Base-by-base conservation (phyloP, 306 rosid species). In the Quillaja saponaria region DNA sequence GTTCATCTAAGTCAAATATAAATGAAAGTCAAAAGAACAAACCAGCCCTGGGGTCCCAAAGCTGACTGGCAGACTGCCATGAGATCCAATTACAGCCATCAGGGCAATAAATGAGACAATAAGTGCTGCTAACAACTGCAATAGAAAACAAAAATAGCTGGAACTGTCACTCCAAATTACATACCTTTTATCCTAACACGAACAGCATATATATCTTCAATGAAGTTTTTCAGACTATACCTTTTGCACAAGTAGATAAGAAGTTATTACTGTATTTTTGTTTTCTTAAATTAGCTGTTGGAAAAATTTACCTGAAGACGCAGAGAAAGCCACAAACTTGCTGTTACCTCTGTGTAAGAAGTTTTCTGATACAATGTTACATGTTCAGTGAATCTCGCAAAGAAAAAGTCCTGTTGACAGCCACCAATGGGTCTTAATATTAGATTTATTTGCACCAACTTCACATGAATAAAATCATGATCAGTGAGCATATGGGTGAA, bases 271-370 rank as follows among this genome's bases (percentile, higher is more conserved):
- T 28, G 28, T 15, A 61, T 17, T 65, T 49, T 58, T 28, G 21
- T 34, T 53, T n/a, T n/a, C 21, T 59, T 73, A 38, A 18, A 10
- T 20, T 34, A 17, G 63, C 19, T 28, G 48, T 13, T 42, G 65
- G 65, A 63, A 16, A 55, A 18, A 72, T 69, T 57, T 61, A 87
- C 98, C 86, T 91, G 98, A 73, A 91, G 96, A 61, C 94, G 95
- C 75, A 91, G 76, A 49, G 98, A 91, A 72, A 91, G 98, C 98
- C 98, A 88, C 79, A 86, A 82, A 84, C 96, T 86, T 48, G 98
- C 98, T 67, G 81, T 90, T 58, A 67, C 64, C 77, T 91, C 98
- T n/a, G 98, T 82, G 72, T 77, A 91, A 35, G 95, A 84, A 81
- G 98, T 91, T 82, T 79, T 82, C 75, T 91, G 98, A 84, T 91